These are phyloP conservation scores for Cenchrus purpureus DNA, from an alignment of 176 grass and related monocot species.

Conservation along the genomic window DNA sequence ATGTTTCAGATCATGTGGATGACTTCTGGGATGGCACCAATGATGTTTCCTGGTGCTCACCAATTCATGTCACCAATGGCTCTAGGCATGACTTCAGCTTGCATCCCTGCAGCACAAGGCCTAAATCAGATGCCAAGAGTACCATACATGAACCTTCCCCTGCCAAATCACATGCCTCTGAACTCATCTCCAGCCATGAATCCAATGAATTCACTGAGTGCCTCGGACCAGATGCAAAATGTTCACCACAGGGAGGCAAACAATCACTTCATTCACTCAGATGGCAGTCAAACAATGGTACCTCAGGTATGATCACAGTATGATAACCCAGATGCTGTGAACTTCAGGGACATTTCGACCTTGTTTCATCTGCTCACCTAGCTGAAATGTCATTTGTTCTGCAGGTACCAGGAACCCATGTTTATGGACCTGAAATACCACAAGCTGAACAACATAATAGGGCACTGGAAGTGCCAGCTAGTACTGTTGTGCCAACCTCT, in stretches of 20 bases:
- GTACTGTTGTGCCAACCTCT: constrained; percentile 45
- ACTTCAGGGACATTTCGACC: background rate
- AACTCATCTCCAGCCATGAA: constrained; percentile 57
- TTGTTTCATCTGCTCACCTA: constrained; percentile 25
- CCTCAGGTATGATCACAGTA: constrained; percentile 58
- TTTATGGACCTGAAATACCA: constrained; percentile 54
- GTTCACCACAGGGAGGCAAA: constrained; percentile 50
- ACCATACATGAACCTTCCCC: constrained; percentile 54
- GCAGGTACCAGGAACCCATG: constrained; percentile 59
- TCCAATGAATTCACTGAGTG: constrained; percentile 50
- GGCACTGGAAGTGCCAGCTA: constrained; percentile 31
- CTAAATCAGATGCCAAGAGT: constrained; percentile 65
- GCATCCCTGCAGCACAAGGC: constrained; percentile 58
- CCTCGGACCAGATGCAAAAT: constrained; percentile 62
- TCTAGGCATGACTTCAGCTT: constrained; percentile 57
- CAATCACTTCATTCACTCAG: constrained; percentile 46
- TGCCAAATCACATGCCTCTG: constrained; percentile 64
- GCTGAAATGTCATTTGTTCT: constrained; percentile 27
- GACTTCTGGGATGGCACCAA: constrained; percentile 70
- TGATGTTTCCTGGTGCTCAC: constrained; percentile 77
- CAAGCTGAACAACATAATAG: constrained; percentile 44
- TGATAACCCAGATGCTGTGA: background rate
- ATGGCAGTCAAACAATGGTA: constrained; percentile 33
- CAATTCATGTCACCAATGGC: constrained; percentile 73
- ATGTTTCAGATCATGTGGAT: constrained; percentile 91